Base-by-base conservation (phyloP, 768 basidiomycete genomes). In the Fistulinella prunicolor region DNA sequence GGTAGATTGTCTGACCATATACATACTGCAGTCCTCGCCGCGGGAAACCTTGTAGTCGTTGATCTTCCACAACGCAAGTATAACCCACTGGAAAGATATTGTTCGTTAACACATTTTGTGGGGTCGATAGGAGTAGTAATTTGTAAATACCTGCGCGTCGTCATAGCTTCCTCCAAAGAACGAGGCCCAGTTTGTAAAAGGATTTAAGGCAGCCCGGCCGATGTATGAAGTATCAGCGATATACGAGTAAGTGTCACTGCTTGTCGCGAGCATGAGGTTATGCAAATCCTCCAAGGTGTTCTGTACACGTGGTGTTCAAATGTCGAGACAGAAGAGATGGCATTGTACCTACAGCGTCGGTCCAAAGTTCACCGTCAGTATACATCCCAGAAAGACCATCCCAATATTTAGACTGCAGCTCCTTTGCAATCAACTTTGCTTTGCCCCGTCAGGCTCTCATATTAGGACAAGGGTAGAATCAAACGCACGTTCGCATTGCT, bases 51-150 rank as follows among this genome's bases (percentile, higher is more conserved):
- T 76, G 62, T 80, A 81, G 56, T 82, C 79, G 0, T 68, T 73
- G 8, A 81, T 76, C 62, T 79, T 82, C 80, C 78, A 80, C 9
- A 80, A 59, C 9, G 77, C 70, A n/a, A 81, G 62, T 28, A 80
- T 73, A 32, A 80, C 64, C 80, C 80, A 82, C 79, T 81, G 38
- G 20, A 37, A 21, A 24, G 9, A 20, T 5, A 12, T 7, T 21
- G 6, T n/a, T 35, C 32, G 36, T 32, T 36, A n/a, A 29, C 23
- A 29, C 6, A 19, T 16, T 12, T 12, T 12, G 13, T 19, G 10
- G 17, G 8, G 6, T 14, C 8, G 3, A 3, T 6, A 36, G 29
- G 24, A 16, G 23, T 3, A 7, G 34, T 24, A 28, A 16, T 20
- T 37, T 13, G 7, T 1, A 60, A 67, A 38, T 57, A 80, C 76